Base-by-base conservation (phyloP, 23 red algal genomes). In the Gracilaria domingensis region DNA sequence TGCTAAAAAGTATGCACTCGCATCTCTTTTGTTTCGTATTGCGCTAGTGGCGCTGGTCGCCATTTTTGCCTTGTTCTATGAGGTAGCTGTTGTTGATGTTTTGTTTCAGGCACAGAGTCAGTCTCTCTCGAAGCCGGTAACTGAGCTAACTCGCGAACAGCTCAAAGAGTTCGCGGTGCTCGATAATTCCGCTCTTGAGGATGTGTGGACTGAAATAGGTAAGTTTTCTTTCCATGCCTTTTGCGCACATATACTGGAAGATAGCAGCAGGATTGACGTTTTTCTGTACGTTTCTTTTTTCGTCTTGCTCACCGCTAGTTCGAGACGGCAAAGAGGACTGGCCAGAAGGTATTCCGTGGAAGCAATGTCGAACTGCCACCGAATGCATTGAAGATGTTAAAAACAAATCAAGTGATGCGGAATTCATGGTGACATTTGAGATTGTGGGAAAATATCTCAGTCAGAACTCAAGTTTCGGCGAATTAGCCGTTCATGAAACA, bases 11-110 rank as follows among this genome's bases (percentile, higher is more conserved):
- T 87, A 87, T 25, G 84, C 64, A 11, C 54, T 87, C 14, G 39
- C 64, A 4, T 53, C 72, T 26, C 44, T 65, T 18, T 21, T 87
- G 66, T 87, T 87, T 37, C 64, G 84, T 0, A 61, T 75, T 5
- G 20, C 84, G 20, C 23, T 87, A 28, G 17, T 87, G 0, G 84
- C 84, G 8, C 50, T 87, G 39, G 20, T 73, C 18, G 64, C 64
- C 47, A 36, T 87, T 35, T 87, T 87, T 75, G 84, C 84, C 1
- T 32, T 87, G 26, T 87, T 87, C 67, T 87, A 87, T 65, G 84
- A 87, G 20, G 84, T 87, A 35, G 84, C 84, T 5, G 84, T 87
- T 3, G 84, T 87, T 34, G 77, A 87, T 51, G 76, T 87, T 32
- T 33, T 87, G 39, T 87, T 87, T 28, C 84, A 87, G 69, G 38